Percentiles rank a stretch among this genome's conserved stretches.
Evolutionary conservation across 1,284 basidiomycete genomes (phyloP).

Genomic region (Ceratobasidium sp.): DNA sequence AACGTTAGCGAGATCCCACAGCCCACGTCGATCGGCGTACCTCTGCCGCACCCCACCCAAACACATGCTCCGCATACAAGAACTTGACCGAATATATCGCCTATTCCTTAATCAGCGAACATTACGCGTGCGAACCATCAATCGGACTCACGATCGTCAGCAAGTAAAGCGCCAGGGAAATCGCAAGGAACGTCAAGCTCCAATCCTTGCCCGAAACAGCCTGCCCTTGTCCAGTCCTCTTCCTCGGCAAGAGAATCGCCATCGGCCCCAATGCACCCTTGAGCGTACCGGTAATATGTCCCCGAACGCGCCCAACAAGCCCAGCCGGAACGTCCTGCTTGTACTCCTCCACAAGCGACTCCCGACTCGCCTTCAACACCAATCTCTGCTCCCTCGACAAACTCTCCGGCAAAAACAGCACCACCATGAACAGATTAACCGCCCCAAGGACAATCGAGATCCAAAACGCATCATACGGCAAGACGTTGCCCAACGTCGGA

Average conservation of each 20-base stretch:
- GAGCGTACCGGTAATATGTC: conserved; percentile 46
- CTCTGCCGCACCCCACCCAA: conserved; percentile 67
- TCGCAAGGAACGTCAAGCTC: conserved; percentile 65
- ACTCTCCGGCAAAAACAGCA: conserved; percentile 74
- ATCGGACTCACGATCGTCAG: conserved; percentile 59
- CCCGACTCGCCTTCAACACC: conserved; percentile 46
- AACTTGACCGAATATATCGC: conserved; percentile 70
- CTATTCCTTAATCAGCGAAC: conserved; percentile 50
- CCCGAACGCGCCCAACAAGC: conserved; percentile 46
- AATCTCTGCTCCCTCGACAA: conserved; percentile 57
- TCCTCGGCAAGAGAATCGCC: conserved; percentile 64
- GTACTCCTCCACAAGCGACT: conserved; percentile 45
- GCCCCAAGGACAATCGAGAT: conserved; percentile 62
- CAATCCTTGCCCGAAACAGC: conserved; percentile 59
- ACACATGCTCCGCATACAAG: conserved; percentile 66
- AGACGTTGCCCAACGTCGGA: conserved; percentile 74
- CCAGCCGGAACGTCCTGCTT: conserved; percentile 49
- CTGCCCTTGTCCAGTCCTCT: conserved; percentile 52
- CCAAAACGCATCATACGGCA: conserved; percentile 64
- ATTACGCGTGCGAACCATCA: background rate
- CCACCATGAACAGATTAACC: conserved; percentile 62
- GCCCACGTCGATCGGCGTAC: conserved; percentile 53
- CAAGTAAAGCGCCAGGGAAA: conserved; percentile 60
- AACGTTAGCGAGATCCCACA: background rate
- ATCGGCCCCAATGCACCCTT: conserved; percentile 59